Evolutionary conservation across 2,329 filamentous ascomycete species (phyloP), one percentile per base, ranked within the genome.

Genomic region (Ascochyta viciae-villosae): DNA sequence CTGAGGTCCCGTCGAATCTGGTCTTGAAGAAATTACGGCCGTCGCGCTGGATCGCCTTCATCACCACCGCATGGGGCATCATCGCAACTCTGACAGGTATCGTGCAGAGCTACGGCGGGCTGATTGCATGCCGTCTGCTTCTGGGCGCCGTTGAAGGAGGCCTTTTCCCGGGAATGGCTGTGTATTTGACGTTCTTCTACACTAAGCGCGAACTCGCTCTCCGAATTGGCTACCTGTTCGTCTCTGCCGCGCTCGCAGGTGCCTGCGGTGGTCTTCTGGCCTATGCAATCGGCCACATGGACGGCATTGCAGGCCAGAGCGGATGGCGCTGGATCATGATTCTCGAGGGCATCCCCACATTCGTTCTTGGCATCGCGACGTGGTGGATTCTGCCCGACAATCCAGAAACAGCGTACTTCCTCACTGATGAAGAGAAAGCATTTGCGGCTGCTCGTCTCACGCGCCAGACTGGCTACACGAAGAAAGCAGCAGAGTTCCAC

Each of bases 111-210:
- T 92, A 88, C 67, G 85, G 80, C 39, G 81, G 84, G 2, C 78
- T 93, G 4, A 76, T 92, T n/a, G 88, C 84, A 6, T 87, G 86
- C 60, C 86, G 89, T 5, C 69, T 92, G 0, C 76, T 92, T 13
- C 83, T 92, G 0, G 89, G 89, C 5, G 79, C 83, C 6, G 81
- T 90, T 35, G 89, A 91, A 74, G 88, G 88, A 0, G 89, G 88
- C 0, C 77, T 91, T 0, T 90, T 91, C 61, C 89, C 89, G 0
- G 88, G 89, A 0, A 76, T 89, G 61, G 87, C 84, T 5, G 76
- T 89, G 16, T 91, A 91, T 63, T 80, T 92, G 16, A 91, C 89
- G 0, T 83, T 91, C 62, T 92, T 91, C 79, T 92, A 92, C 76
- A 89, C 86, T 42, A 89, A 89, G 67, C 81, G 83, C 26, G 89